Conservation (phyloP, 2,329 filamentous ascomycete genomes). For the Trichothecium sympodiale region DNA sequence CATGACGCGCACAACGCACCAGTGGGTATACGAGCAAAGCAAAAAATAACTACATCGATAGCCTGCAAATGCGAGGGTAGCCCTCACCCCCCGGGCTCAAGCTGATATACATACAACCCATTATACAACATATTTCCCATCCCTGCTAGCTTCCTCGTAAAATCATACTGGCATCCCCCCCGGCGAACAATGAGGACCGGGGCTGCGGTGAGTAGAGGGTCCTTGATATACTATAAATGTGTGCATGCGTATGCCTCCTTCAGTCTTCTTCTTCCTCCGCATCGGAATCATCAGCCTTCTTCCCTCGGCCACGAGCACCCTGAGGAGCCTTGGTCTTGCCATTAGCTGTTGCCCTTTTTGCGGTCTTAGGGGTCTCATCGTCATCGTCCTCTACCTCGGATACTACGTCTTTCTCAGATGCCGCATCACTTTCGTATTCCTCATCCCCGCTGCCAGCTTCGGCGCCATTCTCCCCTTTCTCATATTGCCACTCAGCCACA, state of each 20-base stretch:
- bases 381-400: constrained; percentile 10
- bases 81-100: too few relatives aligned
- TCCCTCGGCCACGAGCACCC: constrained; percentile 9
- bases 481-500: constrained; percentile 48
- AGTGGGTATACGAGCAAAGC: too few relatives aligned
- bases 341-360: neutral
- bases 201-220: too few relatives aligned
- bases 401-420: constrained; percentile 7
- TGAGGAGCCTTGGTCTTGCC: constrained; percentile 1
- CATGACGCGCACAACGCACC: too few relatives aligned
- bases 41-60: too few relatives aligned
- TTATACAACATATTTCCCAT: too few relatives aligned
- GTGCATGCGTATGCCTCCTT: constrained; percentile 3
- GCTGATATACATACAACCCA: too few relatives aligned
- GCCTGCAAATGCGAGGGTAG: too few relatives aligned
- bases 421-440: constrained; percentile 2
- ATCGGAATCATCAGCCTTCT: constrained; percentile 14
- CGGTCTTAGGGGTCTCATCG: constrained; percentile 1
- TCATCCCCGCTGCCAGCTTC: constrained; percentile 9
- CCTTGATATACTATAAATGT: too few relatives aligned
- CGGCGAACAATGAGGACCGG: too few relatives aligned
- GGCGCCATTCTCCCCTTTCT: constrained; percentile 14
- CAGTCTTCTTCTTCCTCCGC: constrained; percentile 10
- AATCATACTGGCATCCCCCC: too few relatives aligned
- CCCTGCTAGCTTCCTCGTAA: too few relatives aligned